A percentile compares a stretch with the other conserved stretches of the same genome.
Evolutionary conservation across 345 rosid genomes (phyloP).

Genomic region (Corymbia maculata): DNA sequence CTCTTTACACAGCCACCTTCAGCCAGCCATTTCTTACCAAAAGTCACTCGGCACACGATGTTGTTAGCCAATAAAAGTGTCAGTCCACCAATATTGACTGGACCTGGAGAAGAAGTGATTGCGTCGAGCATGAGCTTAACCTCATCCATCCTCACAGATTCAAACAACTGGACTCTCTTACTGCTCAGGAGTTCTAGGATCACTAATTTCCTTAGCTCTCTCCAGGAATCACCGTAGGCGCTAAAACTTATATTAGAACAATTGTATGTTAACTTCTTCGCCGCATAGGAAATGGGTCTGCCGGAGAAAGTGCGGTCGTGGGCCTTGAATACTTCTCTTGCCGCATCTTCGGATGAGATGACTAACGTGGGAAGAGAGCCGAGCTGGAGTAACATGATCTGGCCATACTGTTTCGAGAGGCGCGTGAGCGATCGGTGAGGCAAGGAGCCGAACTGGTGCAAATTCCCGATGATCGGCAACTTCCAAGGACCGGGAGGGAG

Average conservation of each 20-base stretch:
- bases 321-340: constrained; percentile 17
- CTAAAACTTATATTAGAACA: constrained; percentile 13
- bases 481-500: constrained; percentile 30
- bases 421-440: constrained; percentile 18
- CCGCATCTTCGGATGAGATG: constrained; percentile 28
- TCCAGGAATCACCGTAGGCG: constrained; percentile 32
- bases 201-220: constrained; percentile 22
- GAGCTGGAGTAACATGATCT: constrained; percentile 32
- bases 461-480: constrained; percentile 32
- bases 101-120: neutral
- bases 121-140: constrained; percentile 4
- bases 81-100: constrained; percentile 15
- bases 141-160: constrained; percentile 19
- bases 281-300: constrained; percentile 8
- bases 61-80: constrained; percentile 3
- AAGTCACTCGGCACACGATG: constrained; percentile 18
- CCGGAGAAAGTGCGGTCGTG: constrained; percentile 31
- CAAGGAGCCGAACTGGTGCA: constrained; percentile 18
- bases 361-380: constrained; percentile 31
- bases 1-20: neutral
- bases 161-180: constrained; percentile 30
- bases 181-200: constrained; percentile 19
- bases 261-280: constrained; percentile 8
- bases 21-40: constrained; percentile 19
- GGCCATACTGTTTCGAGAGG: constrained; percentile 24